A percentile compares a stretch with the other conserved stretches of the same genome.
phyloP scores from a whole-genome alignment of 495 filamentous ascomycete species.

The Copromyces sp. region DNA sequence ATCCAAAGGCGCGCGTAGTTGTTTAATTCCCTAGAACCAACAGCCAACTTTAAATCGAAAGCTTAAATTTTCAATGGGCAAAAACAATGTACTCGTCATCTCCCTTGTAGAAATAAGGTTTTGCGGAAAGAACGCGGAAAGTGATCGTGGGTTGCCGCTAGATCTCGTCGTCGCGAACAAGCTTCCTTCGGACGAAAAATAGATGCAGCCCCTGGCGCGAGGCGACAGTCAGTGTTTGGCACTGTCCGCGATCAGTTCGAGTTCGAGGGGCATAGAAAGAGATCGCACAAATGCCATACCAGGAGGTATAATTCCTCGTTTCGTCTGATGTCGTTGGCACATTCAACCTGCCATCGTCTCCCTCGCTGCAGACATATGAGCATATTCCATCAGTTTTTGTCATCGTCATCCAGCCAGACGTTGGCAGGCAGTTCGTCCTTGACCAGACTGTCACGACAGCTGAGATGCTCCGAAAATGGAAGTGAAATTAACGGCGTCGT shows the following conservation, averaged over 20 bases:
- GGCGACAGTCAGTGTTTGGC: not conserved
- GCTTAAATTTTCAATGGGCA: not conserved
- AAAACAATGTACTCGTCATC: not conserved
- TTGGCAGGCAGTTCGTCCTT: not conserved
- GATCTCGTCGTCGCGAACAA: not conserved
- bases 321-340: not conserved
- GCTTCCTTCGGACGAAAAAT: not conserved
- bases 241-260: not conserved
- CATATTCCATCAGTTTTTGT: not conserved
- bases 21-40: not conserved
- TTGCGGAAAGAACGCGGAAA: not conserved
- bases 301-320: not conserved
- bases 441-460: not conserved
- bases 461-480: not conserved
- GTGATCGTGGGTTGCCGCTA: not conserved
- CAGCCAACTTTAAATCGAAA: not conserved
- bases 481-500: not conserved
- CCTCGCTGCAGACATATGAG: not conserved
- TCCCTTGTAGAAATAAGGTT: not conserved
- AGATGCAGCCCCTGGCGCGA: not conserved
- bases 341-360: not conserved
- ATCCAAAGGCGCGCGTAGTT: not conserved
- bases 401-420: not conserved
- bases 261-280: not conserved
- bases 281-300: not conserved